phyloP scores from a whole-genome alignment of 768 basidiomycete species.

The Lentinula sp. region DNA sequence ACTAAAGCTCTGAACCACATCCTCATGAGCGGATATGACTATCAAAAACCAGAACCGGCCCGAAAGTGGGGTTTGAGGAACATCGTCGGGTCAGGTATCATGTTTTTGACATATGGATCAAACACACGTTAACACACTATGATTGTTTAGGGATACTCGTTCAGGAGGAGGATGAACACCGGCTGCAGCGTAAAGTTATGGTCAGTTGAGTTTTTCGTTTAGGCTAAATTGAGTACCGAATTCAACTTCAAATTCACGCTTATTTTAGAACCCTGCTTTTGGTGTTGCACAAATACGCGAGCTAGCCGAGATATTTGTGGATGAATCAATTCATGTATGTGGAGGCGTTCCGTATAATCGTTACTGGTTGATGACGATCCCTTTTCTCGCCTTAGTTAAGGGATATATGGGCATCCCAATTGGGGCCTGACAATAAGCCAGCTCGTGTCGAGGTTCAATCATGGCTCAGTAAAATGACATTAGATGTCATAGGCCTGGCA shows the following conservation, averaged over 20 bases:
- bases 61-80: conserved; percentile 16
- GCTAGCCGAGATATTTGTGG: conserved; percentile 28
- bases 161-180: conserved; percentile 42
- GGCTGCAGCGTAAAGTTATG: conserved; percentile 39
- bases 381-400: conserved; percentile 19
- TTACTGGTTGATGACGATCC: neutral
- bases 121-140: neutral
- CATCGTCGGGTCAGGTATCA: conserved; percentile 27
- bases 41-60: conserved; percentile 30
- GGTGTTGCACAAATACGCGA: conserved; percentile 34
- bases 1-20: conserved; percentile 42
- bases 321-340: conserved; percentile 27
- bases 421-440: conserved; percentile 12
- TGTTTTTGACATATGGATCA: neutral
- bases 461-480: conserved; percentile 27
- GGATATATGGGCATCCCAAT: conserved; percentile 22
- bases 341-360: neutral
- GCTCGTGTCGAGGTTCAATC: conserved; percentile 21
- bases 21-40: conserved; percentile 31
- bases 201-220: conserved; percentile 14
- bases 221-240: neutral
- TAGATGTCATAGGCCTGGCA: conserved; percentile 37
- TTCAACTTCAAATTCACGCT: neutral
- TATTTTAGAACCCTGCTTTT: conserved; percentile 39
- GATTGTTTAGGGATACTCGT: conserved; percentile 40